These are phyloP conservation scores for Starmera caribaea DNA, from an alignment of 805 yeast species.

Conservation along the genomic window DNA sequence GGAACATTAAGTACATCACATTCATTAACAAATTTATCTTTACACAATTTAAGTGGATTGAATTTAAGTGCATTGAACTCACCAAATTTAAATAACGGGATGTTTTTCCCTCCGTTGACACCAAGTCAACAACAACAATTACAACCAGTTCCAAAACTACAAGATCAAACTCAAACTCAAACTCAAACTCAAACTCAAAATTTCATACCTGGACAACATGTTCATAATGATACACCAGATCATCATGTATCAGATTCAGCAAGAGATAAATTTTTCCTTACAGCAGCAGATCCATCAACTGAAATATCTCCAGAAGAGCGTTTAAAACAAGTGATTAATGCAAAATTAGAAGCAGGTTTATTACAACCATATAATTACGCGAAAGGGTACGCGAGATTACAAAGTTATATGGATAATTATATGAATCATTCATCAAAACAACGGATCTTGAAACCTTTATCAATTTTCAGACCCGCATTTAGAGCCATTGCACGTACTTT, in stretches of 20 bases:
- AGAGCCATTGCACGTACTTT: slow-evolving; percentile 85
- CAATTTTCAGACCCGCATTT: slow-evolving; percentile 85
- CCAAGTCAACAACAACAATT: slow-evolving; percentile 4
- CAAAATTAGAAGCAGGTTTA: slow-evolving; percentile 88
- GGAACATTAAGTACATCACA: slow-evolving; percentile 12
- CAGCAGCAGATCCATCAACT: slow-evolving; percentile 95
- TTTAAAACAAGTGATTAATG: slow-evolving; percentile 85
- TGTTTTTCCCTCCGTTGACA: slow-evolving; percentile 3
- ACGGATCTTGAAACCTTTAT: slow-evolving; percentile 75
- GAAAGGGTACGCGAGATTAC: slow-evolving; percentile 83
- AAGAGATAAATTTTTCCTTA: slow-evolving; percentile 83
- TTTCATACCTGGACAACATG: slow-evolving; percentile 5
- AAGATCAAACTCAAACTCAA: background rate
- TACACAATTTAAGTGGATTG: slow-evolving; percentile 12
- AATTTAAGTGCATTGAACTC: slow-evolving; percentile 14
- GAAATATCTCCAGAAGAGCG: slow-evolving; percentile 92
- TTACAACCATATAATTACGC: slow-evolving; percentile 91
- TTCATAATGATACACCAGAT: slow-evolving; percentile 2
- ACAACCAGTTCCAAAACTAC: background rate
- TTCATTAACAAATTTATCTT: slow-evolving; percentile 17
- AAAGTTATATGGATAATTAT: slow-evolving; percentile 84
- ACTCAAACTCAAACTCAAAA: slow-evolving; percentile 3
- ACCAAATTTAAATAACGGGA: slow-evolving; percentile 7
- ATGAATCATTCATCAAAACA: slow-evolving; percentile 81
- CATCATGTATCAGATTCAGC: slow-evolving; percentile 51